Evolutionary conservation across 2,329 filamentous ascomycete genomes (phyloP).

Genomic region (Aureobasidium sp.): DNA sequence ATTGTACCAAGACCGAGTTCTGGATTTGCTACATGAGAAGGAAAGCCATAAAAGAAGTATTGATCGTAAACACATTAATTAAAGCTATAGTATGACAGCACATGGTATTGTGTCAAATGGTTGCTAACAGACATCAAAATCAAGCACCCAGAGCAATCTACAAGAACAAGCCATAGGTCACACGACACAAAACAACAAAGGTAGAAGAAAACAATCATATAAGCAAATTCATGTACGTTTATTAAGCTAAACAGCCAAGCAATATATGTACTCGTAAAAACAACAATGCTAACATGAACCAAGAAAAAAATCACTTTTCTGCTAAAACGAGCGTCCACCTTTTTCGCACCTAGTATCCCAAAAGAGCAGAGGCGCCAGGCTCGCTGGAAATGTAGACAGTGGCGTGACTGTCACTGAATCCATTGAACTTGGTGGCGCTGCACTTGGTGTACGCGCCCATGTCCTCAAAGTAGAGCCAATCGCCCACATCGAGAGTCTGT

Average conservation of each 20-base stretch:
- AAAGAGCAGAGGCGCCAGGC: conserved; percentile 69
- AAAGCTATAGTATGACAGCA: too few relatives aligned
- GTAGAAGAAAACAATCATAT: too few relatives aligned
- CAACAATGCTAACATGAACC: background rate
- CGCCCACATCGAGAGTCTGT: conserved; percentile 77
- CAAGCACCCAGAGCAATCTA: too few relatives aligned
- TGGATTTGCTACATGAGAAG: too few relatives aligned
- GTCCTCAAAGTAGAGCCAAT: conserved; percentile 98
- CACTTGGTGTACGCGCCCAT: conserved; percentile 99
- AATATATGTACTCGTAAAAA: background rate
- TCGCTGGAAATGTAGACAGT: conserved; percentile 94
- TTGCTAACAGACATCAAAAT: too few relatives aligned
- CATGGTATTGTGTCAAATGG: too few relatives aligned
- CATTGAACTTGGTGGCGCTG: conserved; percentile 96
- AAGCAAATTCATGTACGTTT: background rate
- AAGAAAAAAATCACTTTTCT: background rate
- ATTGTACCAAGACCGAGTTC: too few relatives aligned
- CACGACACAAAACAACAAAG: too few relatives aligned
- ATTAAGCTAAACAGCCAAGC: background rate
- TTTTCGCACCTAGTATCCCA: conserved; percentile 36
- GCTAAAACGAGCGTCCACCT: background rate
- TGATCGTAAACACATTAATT: too few relatives aligned
- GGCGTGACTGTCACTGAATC: conserved; percentile 87
- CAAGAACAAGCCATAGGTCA: too few relatives aligned
- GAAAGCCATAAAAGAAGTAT: too few relatives aligned